Base-by-base conservation (phyloP, 345 rosid species). In the Eucalyptus virginea region DNA sequence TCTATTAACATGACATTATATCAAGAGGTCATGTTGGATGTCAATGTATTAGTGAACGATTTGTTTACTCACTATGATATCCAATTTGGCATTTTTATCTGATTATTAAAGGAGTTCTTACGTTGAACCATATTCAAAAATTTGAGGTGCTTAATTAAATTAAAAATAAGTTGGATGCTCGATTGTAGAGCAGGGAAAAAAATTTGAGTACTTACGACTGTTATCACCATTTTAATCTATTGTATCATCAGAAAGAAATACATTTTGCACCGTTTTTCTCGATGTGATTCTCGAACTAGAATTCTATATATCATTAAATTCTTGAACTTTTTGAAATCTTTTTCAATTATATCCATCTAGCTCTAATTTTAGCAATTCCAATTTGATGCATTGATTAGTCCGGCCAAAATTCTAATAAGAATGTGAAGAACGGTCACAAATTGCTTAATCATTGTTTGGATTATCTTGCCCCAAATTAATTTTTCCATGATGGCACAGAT, bases 181-280 rank as follows among this genome's bases (percentile, higher is more conserved):
- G 24, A 34, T 34, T 69, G 81, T 32, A 5, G 13, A 69, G 81
- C 0, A 1, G 11, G 77, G 40, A 65, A 65, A 15, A 8, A n/a
- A 18, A 32, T 4, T 16, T n/a, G 16, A 17, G 11, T 67, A 67
- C 6, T 67, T 67, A n/a, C 0, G 0, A 10, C 1, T 0, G 3
- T 65, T 32, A 65, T n/a, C 34, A 65, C 18, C 77, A 21, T n/a
- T 65, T 65, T 65, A 3, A 65, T 65, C 77, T 14, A 65, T 0
- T 65, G 0, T n/a, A 65, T 65, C 37, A n/a, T 65, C 7, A 6
- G 77, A n/a, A 65, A 65, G n/a, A n/a, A 3, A 32, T 11, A 69
- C 2, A 34, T 34, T 34, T 69, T 69, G 26, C 24, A 9, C 44
- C 0, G 0, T 69, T 34, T 15, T 69, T 69, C 7, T 34, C 0